Evolutionary conservation across 352 stramenopile species (phyloP).

Genomic region (Hyaloperonospora arabidopsidis): DNA sequence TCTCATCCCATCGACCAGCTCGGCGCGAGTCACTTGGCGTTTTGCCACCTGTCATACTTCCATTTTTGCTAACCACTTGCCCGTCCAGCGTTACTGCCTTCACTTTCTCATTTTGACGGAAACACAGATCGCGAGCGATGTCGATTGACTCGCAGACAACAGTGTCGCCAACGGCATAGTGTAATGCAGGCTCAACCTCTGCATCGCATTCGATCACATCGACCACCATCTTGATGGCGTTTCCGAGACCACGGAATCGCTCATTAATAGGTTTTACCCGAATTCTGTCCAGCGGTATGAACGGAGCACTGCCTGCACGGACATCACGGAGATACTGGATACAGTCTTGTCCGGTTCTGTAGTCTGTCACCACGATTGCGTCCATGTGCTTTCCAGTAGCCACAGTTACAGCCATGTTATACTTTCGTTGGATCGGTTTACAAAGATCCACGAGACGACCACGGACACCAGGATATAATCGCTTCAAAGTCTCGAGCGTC

Average conservation of each 20-base stretch:
- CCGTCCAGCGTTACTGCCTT: conserved; percentile 91
- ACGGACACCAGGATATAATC: conserved; percentile 88
- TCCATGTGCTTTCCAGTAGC: conserved; percentile 98
- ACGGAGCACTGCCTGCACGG: conserved; percentile 90
- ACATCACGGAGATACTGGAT: conserved; percentile 94
- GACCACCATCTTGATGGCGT: conserved; percentile 88
- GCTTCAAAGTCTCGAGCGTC: conserved; percentile 73
- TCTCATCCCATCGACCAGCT: conserved; percentile 90
- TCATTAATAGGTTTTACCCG: conserved; percentile 88
- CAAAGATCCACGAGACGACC: conserved; percentile 95
- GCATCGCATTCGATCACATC: conserved; percentile 95
- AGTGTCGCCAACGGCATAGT: conserved; percentile 93
- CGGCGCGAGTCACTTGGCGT: conserved; percentile 79
- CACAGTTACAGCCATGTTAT: conserved; percentile 96
- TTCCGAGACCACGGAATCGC: conserved; percentile 87
- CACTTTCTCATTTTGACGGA: conserved; percentile 74
- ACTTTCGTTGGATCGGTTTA: conserved; percentile 93
- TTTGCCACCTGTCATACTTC: conserved; percentile 94
- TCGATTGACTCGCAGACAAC: conserved; percentile 95
- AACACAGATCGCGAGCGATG: conserved; percentile 82
- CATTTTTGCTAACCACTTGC: conserved; percentile 94
- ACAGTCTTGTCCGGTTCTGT: conserved; percentile 77
- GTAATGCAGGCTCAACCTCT: conserved; percentile 88
- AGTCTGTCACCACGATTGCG: conserved; percentile 71
- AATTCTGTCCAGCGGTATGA: conserved; percentile 96